Base-by-base conservation (phyloP, 2,329 filamentous ascomycete genomes). In the Talaromyces albobiverticillius region DNA sequence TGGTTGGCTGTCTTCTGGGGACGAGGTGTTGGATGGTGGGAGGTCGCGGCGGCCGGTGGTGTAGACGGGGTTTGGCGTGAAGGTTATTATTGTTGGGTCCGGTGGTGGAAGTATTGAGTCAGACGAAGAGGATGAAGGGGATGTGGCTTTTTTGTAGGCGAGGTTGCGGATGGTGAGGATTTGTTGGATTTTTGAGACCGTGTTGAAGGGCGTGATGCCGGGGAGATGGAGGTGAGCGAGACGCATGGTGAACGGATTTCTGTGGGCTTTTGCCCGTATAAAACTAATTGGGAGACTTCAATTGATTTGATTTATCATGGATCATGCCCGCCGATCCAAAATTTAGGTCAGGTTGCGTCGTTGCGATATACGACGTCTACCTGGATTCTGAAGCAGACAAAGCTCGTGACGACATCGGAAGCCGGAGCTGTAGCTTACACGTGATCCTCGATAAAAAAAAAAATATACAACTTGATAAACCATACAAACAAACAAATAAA, bases 31-130 rank as follows among this genome's bases (percentile, higher is more conserved):
- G n/a, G 71, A 68, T 1, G 73, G 71, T 8, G 71, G 69, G 3
- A 77, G 69, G 53, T 96, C 91, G 29, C 94, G 88, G 5, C 93
- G 87, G 52, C 94, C 94, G 60, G 92, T 88, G 13, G 93, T 96
- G 73, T 94, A 96, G 45, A 91, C 90, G 1, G 92, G 90, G 31
- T 80, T 75, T 46, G 91, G 88, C 51, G 89, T 86, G 71, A 95
- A 94, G 59, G 90, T 91, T 59, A 97, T 79, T 60, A 97, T 79
- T 29, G 83, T 84, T 23, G 90, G 89, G 13, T 78, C 75, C 1
- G 87, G 87, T 8, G 80, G 70, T 8, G 80, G 70, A 20, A 9
- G 1, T 45, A 9, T 49, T n/a, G 65, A 60, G 43, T 64, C 61
- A 46, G 61, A 57, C 29, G 64, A 62, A 50, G 56, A 58, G 31